Evolutionary conservation across 2,329 filamentous ascomycete genomes (phyloP), one percentile per base, ranked within the genome.

Genomic region (Neonectria coccinea): DNA sequence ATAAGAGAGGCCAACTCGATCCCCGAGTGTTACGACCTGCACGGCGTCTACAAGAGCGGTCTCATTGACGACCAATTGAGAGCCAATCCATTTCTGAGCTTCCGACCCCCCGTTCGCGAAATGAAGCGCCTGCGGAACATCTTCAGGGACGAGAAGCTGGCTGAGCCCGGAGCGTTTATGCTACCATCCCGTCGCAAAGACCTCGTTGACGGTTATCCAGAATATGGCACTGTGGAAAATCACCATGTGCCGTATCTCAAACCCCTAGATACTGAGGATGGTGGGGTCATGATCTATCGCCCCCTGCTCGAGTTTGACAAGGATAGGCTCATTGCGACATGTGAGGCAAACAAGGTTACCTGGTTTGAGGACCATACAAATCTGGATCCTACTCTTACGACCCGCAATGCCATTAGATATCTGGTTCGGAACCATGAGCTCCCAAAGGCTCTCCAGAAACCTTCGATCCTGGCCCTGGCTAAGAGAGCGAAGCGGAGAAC

Each of bases 281-380:
- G 90, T 2, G 92, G 92, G 2, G 78, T 95, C 25, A 83, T 79
- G 59, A 78, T 94, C 18, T 86, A 90, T 70, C 86, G 93, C 8
- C 93, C 93, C 4, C 79, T 96, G 52, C 80, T 97, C 8, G 76
- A 77, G 9, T 93, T 94, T 74, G 81, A 85, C 64, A 97, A 98
- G 79, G 84, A 88, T 55, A 83, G 90, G 39, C 83, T 97, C n/a
- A 84, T 91, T 47, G 87, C 88, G 2, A 94, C 92, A 0, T 97
- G 95, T 74, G 78, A 89, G 65, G 82, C 85, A n/a, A 85, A 89
- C 68, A 79, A 83, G 0, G 80, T 97, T 10, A 79, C 81, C 1
- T 98, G 93, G 91, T 92, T 93, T 67, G 92, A 96, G 75, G 96
- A 99, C 76, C 81, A 83, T 45, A 97, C 94, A 2, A 99, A 99